Percentiles rank a stretch among this genome's conserved stretches.
These are phyloP conservation scores for Alternaria conjuncta DNA, from an alignment of 2,329 filamentous ascomycete genomes.

Conservation along the genomic window DNA sequence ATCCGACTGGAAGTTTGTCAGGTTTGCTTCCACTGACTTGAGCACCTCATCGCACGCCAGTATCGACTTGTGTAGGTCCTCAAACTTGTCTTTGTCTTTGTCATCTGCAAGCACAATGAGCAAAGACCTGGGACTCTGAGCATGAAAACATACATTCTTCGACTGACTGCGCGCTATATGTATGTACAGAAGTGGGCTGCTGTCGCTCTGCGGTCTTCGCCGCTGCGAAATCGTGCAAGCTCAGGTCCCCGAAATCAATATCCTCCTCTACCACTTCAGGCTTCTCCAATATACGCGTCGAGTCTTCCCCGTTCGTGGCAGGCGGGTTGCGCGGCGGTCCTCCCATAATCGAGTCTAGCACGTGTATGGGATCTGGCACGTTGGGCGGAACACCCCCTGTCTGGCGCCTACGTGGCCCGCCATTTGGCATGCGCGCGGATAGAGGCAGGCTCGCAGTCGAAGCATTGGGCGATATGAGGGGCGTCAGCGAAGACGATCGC, in stretches of 20 bases:
- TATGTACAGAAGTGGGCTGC: constrained; percentile 50
- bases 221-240: constrained; percentile 73
- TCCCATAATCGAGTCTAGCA: constrained; percentile 68
- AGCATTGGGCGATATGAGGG: constrained; percentile 73
- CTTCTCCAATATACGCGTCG: constrained; percentile 46
- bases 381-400: constrained; percentile 58
- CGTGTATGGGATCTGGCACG: constrained; percentile 72
- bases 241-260: constrained; percentile 80
- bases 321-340: constrained; percentile 40
- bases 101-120: constrained; percentile 64
- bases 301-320: constrained; percentile 14
- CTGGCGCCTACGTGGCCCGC: constrained; percentile 69
- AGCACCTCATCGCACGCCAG: constrained; percentile 89
- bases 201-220: constrained; percentile 40
- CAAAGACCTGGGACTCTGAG: constrained; percentile 24
- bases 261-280: constrained; percentile 63
- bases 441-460: constrained; percentile 77
- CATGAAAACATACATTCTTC: constrained; percentile 71
- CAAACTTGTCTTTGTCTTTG: constrained; percentile 80
- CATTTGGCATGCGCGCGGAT: constrained; percentile 70
- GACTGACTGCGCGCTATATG: constrained; percentile 65
- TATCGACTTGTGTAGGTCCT: constrained; percentile 90
- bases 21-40: constrained; percentile 88
- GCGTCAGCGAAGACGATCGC: constrained; percentile 74
- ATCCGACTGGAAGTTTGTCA: constrained; percentile 92